Percentiles rank a stretch among this genome's conserved stretches.
Evolutionary conservation across 1,139 yeast genomes (phyloP).

Genomic region (Kodamaea sp.): DNA sequence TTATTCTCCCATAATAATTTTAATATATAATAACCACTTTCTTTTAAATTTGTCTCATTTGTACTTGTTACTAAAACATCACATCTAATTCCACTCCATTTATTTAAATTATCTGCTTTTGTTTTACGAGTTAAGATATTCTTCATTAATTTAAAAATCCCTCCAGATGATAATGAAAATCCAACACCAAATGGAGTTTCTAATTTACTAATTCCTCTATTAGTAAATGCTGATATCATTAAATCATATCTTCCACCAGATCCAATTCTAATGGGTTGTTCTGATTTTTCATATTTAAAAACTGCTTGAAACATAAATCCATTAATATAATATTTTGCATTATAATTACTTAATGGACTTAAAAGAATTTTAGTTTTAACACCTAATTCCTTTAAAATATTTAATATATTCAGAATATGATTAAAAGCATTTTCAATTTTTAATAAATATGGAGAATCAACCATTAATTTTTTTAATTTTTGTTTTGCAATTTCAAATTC

Average conservation of each 20-base stretch:
- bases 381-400: slow-evolving; percentile 55
- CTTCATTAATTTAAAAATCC: slow-evolving; percentile 42
- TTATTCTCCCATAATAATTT: slow-evolving; percentile 65
- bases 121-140: slow-evolving; percentile 23
- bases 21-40: slow-evolving; percentile 61
- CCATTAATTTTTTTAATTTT: slow-evolving; percentile 64
- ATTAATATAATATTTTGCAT: slow-evolving; percentile 68
- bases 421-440: slow-evolving; percentile 60
- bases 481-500: slow-evolving; percentile 61
- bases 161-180: slow-evolving; percentile 54
- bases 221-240: slow-evolving; percentile 60
- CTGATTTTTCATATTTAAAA: slow-evolving; percentile 48
- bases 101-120: slow-evolving; percentile 11
- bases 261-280: slow-evolving; percentile 52
- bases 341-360: slow-evolving; percentile 77
- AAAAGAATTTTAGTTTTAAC: slow-evolving; percentile 36
- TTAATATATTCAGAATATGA: slow-evolving; percentile 56
- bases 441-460: slow-evolving; percentile 64
- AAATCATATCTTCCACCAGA: slow-evolving; percentile 93
- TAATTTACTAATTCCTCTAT: slow-evolving; percentile 25
- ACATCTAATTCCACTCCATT: slow-evolving; percentile 51
- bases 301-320: slow-evolving; percentile 90
- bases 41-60: slow-evolving; percentile 47
- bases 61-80: slow-evolving; percentile 76
- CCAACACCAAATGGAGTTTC: slow-evolving; percentile 68